Percentiles rank a stretch among this genome's conserved stretches.
Conservation (phyloP, 2,329 filamentous ascomycete species). For the Pochonia chlamydosporia region DNA sequence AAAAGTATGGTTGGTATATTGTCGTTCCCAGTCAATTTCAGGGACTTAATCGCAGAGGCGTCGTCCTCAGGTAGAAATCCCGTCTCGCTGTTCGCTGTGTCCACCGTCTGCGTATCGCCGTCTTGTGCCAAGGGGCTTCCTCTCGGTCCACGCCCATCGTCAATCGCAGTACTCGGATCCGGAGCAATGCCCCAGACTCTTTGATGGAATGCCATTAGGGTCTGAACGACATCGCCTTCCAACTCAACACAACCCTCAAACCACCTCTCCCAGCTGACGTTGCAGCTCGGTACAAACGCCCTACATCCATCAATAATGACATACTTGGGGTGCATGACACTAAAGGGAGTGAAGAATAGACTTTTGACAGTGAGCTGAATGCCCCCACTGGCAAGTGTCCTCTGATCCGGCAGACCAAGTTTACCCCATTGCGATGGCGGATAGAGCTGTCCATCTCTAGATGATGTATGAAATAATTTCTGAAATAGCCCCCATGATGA, state of each 20-base stretch:
- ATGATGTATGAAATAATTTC: conserved; percentile 69
- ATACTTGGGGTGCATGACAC: conserved; percentile 86
- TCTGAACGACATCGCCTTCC: conserved; percentile 52
- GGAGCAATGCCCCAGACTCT: conserved; percentile 54
- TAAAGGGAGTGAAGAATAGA: conserved; percentile 73
- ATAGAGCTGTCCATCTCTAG: conserved; percentile 56
- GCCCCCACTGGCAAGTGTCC: conserved; percentile 45
- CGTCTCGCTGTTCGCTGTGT: conserved; percentile 9
- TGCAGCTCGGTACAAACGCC: conserved; percentile 72
- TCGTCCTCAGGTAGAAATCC: conserved; percentile 9
- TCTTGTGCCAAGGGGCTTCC: not conserved
- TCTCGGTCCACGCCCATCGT: not conserved
- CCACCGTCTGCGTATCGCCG: not conserved
- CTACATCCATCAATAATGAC: conserved; percentile 62
- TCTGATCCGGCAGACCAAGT: conserved; percentile 57
- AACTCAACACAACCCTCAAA: conserved; percentile 71
- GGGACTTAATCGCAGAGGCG: conserved; percentile 23
- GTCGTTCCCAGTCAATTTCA: conserved; percentile 15
- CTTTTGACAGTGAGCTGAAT: conserved; percentile 69
- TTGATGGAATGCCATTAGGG: conserved; percentile 62
- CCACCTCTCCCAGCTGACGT: conserved; percentile 85
- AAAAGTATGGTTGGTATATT: conserved; percentile 56
- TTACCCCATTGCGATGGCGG: conserved; percentile 52
- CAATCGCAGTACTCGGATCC: not conserved
- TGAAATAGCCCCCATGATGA: conserved; percentile 68